Conservation (phyloP, 2,329 filamentous ascomycete genomes). For the Aspergillus hortae region DNA sequence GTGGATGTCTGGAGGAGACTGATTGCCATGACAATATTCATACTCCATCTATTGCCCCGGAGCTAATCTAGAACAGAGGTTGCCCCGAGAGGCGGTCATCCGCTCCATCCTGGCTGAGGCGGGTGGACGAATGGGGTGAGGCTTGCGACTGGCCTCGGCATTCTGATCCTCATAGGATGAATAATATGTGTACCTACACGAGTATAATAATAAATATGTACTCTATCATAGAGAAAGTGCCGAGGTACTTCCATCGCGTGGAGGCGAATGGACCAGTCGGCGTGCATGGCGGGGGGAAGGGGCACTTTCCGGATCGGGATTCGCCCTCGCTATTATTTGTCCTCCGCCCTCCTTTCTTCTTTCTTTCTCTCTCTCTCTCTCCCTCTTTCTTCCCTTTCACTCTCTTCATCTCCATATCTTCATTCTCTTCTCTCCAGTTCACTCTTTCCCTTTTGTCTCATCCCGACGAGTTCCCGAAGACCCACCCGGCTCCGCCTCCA, state of each 20-base stretch:
- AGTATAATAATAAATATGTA: no score
- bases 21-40: no score
- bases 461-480: background rate
- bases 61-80: background rate
- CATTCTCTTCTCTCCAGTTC: background rate
- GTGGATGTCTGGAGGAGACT: no score
- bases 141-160: background rate
- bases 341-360: background rate
- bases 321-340: no score
- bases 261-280: background rate
- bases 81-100: background rate
- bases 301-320: no score
- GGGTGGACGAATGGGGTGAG: no score
- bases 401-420: background rate
- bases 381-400: background rate
- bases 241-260: constrained; percentile 4
- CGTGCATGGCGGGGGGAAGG: background rate
- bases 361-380: background rate
- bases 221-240: background rate
- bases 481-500: background rate
- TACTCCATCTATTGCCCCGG: no score
- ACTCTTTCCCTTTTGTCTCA: background rate
- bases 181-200: background rate
- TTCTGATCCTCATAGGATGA: background rate
- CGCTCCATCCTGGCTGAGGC: background rate